A percentile compares a stretch with the other conserved stretches of the same genome.
Conservation (phyloP, 805 yeast species). For the Lipomyces sp. region DNA sequence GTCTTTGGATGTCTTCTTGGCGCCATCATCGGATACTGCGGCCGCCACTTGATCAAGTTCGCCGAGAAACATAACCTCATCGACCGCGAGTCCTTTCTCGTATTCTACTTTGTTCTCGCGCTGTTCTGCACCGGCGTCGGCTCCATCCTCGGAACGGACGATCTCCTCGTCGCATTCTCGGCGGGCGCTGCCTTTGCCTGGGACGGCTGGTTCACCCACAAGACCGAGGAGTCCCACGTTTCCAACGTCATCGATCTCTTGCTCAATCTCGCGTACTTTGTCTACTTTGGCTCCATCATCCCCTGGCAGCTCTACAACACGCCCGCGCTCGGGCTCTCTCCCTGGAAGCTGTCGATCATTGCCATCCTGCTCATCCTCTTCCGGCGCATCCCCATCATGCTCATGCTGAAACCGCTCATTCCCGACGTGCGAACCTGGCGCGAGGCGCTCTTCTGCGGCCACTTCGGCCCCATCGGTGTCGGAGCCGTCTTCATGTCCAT, state of each 20-base stretch:
- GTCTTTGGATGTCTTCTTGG: conserved; percentile 76
- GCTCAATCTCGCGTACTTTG: conserved; percentile 79
- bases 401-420: conserved; percentile 68
- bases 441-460: conserved; percentile 91
- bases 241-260: conserved; percentile 86
- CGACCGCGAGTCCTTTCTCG: conserved; percentile 85
- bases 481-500: conserved; percentile 87
- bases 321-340: conserved; percentile 55
- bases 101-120: conserved; percentile 77
- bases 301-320: conserved; percentile 83
- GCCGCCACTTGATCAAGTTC: conserved; percentile 67
- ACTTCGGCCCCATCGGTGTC: conserved; percentile 95
- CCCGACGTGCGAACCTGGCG: conserved; percentile 91
- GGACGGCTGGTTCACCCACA: conserved; percentile 85
- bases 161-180: conserved; percentile 80
- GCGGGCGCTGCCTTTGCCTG: conserved; percentile 93
- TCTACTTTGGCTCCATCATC: conserved; percentile 83
- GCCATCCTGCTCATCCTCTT: conserved; percentile 71
- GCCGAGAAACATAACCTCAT: conserved; percentile 68
- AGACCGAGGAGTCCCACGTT: conserved; percentile 80
- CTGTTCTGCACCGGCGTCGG: conserved; percentile 87
- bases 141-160: conserved; percentile 83
- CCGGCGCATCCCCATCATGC: conserved; percentile 78
- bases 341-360: conserved; percentile 75
- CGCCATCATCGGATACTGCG: conserved; percentile 61